Evolutionary conservation across 768 basidiomycete species (phyloP).

Genomic region (Suillus lakei): DNA sequence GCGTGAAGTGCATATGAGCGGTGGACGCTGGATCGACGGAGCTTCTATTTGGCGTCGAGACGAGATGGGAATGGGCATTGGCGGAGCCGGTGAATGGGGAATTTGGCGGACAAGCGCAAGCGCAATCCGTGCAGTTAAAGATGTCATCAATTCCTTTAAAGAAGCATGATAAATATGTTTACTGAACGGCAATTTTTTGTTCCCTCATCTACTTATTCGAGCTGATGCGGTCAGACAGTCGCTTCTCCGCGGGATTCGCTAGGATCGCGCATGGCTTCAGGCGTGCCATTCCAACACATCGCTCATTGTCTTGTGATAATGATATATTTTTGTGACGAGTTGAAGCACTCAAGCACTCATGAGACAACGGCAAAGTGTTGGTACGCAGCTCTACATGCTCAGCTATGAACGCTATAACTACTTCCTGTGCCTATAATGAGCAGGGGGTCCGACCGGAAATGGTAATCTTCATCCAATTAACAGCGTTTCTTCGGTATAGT

Average conservation of each 20-base stretch:
- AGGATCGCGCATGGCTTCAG: not conserved
- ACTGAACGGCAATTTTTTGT: not conserved
- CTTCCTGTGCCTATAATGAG: not conserved
- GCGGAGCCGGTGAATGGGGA: conserved; percentile 61
- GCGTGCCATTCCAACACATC: not conserved
- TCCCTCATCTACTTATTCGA: not conserved
- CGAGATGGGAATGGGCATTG: conserved; percentile 73
- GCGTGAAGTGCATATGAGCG: conserved; percentile 77
- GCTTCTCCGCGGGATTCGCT: not conserved
- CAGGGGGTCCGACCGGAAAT: not conserved
- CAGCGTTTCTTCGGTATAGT: not conserved
- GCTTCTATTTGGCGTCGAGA: conserved; percentile 53
- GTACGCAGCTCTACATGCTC: too few relatives aligned
- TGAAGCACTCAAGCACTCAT: too few relatives aligned
- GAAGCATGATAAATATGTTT: not conserved
- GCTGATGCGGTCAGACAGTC: not conserved
- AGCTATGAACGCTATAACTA: too few relatives aligned
- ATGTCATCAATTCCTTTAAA: conserved; percentile 42
- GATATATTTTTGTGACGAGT: too few relatives aligned
- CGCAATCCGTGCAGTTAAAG: conserved; percentile 55
- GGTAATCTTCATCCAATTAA: not conserved
- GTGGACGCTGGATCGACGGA: conserved; percentile 64
- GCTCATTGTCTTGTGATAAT: not conserved
- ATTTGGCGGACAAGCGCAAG: conserved; percentile 68
- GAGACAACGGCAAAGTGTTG: too few relatives aligned